Conservation (phyloP, 164 flowering plant species). For the Vitis rupestris region DNA sequence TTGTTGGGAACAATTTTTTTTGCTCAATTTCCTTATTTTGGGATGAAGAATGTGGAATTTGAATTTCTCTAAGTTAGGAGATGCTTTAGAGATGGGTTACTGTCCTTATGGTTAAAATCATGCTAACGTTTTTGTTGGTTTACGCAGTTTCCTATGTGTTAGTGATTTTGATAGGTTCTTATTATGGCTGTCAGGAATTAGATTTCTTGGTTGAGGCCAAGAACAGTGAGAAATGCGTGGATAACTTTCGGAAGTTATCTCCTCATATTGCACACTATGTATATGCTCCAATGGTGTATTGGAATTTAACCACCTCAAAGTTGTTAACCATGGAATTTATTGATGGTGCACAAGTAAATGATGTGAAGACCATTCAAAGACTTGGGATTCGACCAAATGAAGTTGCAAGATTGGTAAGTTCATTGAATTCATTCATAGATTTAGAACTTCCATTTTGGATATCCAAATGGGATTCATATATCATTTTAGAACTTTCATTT, state of each 20-base stretch:
- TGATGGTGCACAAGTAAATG: constrained; percentile 79
- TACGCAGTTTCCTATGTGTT: neutral
- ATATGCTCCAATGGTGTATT: constrained; percentile 82
- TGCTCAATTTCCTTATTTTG: neutral
- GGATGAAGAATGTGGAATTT: neutral
- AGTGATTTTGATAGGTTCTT: neutral
- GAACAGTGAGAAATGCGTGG: constrained; percentile 85
- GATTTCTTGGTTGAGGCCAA: constrained; percentile 88
- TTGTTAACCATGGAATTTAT: constrained; percentile 92
- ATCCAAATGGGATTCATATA: too few relatives aligned
- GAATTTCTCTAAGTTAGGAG: neutral
- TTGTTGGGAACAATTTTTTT: neutral
- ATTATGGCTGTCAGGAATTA: constrained; percentile 61
- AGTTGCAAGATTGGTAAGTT: constrained; percentile 76
- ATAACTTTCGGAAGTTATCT: constrained; percentile 79
- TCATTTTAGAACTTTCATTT: too few relatives aligned
- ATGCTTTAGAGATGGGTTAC: neutral
- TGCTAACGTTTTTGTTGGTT: neutral
- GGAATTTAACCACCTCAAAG: constrained; percentile 87
- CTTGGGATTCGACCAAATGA: constrained; percentile 78
- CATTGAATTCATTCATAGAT: neutral
- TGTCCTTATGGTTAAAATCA: too few relatives aligned
- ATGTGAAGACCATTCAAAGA: constrained; percentile 58
- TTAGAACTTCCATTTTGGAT: too few relatives aligned
- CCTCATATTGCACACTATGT: constrained; percentile 77